Conservation (phyloP, 257 asterid species). For the Solanum sejunctum region DNA sequence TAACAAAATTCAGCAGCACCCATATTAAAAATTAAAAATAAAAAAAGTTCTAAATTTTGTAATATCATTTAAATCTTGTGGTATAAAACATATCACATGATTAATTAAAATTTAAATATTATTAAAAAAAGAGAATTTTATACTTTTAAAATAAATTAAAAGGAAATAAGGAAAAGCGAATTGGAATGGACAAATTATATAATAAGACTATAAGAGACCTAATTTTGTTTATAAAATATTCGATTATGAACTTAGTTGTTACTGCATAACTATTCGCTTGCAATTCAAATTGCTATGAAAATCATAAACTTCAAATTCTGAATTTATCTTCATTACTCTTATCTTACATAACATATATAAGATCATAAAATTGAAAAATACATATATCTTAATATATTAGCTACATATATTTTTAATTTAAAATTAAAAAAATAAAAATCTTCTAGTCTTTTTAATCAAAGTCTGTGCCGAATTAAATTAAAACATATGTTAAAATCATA, state of each 20-base stretch:
- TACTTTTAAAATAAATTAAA: neutral
- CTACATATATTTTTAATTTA: neutral
- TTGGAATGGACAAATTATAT: neutral
- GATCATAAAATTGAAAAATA: neutral
- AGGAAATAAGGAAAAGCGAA: neutral
- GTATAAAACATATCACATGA: neutral
- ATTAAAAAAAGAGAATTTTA: no score
- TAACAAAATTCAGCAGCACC: neutral
- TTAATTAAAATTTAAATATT: neutral
- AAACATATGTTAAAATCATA: neutral
- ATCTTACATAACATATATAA: neutral
- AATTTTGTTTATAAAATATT: no score
- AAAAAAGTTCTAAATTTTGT: neutral
- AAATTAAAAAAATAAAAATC: no score
- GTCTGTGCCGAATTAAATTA: no score
- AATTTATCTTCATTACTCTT: neutral
- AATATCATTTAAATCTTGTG: neutral
- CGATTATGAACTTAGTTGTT: no score
- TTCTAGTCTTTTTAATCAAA: no score
- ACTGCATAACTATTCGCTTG: neutral
- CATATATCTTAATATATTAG: neutral
- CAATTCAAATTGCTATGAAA: neutral
- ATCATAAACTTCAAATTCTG: neutral
- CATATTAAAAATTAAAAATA: neutral
- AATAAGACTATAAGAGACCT: no score